These are phyloP conservation scores for Scheffersomyces spartinae DNA, from an alignment of 805 yeast species.

Conservation along the genomic window DNA sequence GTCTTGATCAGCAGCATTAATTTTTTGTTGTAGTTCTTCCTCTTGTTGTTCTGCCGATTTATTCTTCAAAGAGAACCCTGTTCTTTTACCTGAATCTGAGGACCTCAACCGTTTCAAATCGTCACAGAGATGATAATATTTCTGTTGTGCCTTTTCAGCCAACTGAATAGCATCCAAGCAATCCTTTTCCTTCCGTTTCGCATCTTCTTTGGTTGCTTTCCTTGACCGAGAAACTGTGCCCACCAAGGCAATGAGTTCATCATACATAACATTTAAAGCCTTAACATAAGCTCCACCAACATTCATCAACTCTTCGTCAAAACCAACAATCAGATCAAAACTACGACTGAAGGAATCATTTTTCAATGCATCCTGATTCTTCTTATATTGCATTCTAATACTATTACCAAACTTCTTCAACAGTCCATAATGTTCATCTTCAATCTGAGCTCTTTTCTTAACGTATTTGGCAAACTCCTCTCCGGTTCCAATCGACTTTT, in stretches of 20 bases:
- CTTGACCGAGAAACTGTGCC: conserved; percentile 61
- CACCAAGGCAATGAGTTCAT: conserved; percentile 65
- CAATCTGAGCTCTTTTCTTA: conserved; percentile 66
- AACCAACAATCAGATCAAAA: conserved; percentile 57
- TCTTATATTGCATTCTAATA: conserved; percentile 37
- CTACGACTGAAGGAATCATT: conserved; percentile 56
- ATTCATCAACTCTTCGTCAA: conserved; percentile 61
- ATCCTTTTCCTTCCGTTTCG: conserved; percentile 71
- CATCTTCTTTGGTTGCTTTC: conserved; percentile 72
- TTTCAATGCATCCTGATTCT: conserved; percentile 31
- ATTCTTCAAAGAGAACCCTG: conserved; percentile 68
- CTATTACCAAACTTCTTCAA: conserved; percentile 58
- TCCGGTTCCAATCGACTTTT: conserved; percentile 69
- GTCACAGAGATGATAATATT: conserved; percentile 67
- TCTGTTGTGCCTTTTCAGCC: conserved; percentile 78
- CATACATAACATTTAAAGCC: conserved; percentile 75
- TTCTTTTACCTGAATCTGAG: conserved; percentile 76
- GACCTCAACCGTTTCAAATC: conserved; percentile 76
- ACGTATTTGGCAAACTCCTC: conserved; percentile 78
- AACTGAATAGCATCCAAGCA: conserved; percentile 69
- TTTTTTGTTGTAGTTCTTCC: conserved; percentile 74
- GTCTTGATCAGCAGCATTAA: conserved; percentile 77
- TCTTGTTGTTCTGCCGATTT: conserved; percentile 80
- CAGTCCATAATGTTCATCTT: conserved; percentile 68
- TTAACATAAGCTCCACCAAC: conserved; percentile 70